These are phyloP conservation scores for Agaricales sp. DNA, from an alignment of 1,284 basidiomycete genomes.

Conservation along the genomic window DNA sequence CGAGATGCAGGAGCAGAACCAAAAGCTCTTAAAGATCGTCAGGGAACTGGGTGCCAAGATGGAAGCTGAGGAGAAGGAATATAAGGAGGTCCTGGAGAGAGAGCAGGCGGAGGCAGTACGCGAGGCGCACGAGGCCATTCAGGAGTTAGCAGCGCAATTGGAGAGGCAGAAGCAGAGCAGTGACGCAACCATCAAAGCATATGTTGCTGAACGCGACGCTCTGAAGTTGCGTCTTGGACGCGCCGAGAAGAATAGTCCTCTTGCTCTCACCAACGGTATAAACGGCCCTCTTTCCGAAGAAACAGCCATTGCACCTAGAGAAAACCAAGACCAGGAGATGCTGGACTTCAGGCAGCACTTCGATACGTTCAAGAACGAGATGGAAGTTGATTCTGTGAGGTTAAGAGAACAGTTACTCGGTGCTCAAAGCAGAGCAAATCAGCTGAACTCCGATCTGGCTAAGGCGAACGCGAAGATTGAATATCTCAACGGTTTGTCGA, in stretches of 20 bases:
- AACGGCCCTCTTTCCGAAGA: slow-evolving; percentile 24
- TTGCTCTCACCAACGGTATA: slow-evolving; percentile 14
- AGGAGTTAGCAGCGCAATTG: slow-evolving; percentile 68
- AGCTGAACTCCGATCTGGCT: slow-evolving; percentile 58
- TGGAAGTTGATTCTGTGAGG: slow-evolving; percentile 59
- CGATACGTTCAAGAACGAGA: slow-evolving; percentile 71
- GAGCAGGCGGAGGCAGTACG: slow-evolving; percentile 76
- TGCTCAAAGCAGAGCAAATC: slow-evolving; percentile 59
- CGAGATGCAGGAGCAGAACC: slow-evolving; percentile 83
- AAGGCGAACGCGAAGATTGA: slow-evolving; percentile 76
- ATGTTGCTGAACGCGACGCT: slow-evolving; percentile 82
- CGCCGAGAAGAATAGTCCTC: slow-evolving; percentile 25
- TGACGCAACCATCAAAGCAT: slow-evolving; percentile 66
- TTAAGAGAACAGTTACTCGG: slow-evolving; percentile 59
- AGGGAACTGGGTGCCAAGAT: slow-evolving; percentile 73
- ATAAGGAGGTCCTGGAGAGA: slow-evolving; percentile 49
- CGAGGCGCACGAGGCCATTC: slow-evolving; percentile 83
- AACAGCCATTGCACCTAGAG: neutral
- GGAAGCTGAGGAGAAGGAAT: slow-evolving; percentile 67
- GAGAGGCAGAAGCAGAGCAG: slow-evolving; percentile 58
- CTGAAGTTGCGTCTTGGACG: slow-evolving; percentile 66
- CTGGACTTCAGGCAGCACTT: slow-evolving; percentile 70
- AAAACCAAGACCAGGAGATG: slow-evolving; percentile 25
- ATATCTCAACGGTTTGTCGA: slow-evolving; percentile 56
- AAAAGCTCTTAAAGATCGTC: slow-evolving; percentile 76